phyloP scores from a whole-genome alignment of 225 moss, liverwort and hornwort species.

The Anthoceros angustus region DNA sequence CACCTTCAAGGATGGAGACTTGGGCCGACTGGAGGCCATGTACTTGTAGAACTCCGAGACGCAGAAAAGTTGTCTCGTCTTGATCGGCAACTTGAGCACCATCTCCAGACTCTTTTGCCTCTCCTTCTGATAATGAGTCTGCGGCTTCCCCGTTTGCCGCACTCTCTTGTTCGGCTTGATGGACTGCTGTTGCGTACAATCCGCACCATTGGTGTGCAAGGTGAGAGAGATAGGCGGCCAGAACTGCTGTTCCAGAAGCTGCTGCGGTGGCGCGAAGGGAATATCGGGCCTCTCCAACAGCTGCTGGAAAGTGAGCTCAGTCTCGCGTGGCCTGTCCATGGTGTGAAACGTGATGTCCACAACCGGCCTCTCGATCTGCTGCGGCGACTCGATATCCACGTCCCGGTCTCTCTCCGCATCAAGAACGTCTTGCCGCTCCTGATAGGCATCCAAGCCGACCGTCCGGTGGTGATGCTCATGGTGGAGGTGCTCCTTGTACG shows the following conservation, averaged over 20 bases:
- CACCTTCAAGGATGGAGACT: constrained; percentile 9
- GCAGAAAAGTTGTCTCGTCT: constrained; percentile 8
- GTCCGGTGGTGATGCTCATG: neutral
- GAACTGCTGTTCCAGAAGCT: constrained; percentile 4
- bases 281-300: constrained; percentile 3
- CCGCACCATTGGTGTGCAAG: constrained; percentile 1
- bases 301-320: neutral
- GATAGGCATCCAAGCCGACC: neutral
- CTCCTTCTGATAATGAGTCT: constrained; percentile 6
- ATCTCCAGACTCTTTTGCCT: neutral
- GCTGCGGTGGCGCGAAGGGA: neutral
- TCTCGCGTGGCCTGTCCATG: neutral
- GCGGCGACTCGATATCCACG: neutral
- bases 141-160: neutral
- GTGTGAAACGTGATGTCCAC: neutral
- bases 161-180: constrained; percentile 8
- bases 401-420: neutral
- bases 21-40: neutral
- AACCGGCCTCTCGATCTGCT: neutral
- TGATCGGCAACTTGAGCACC: constrained; percentile 6
- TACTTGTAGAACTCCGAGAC: constrained; percentile 8
- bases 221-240: neutral
- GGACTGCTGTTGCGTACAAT: neutral
- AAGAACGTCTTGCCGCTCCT: constrained; percentile 1
- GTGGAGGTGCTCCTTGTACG: neutral